Evolutionary conservation across 2,329 filamentous ascomycete species (phyloP).

Genomic region (Neopestalotiopsis sp.): DNA sequence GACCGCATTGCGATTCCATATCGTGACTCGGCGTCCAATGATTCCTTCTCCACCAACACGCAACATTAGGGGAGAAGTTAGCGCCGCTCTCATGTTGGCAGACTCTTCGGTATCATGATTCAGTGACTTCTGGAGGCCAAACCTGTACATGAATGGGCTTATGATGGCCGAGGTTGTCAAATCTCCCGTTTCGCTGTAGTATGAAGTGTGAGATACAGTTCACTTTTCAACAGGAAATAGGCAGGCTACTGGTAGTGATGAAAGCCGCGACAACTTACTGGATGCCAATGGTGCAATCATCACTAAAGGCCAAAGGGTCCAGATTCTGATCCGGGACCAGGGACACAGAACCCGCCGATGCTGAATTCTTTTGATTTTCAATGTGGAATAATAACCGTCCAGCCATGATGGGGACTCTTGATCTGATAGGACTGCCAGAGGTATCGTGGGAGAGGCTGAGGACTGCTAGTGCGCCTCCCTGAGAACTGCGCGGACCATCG

Average conservation of each 20-base stretch:
- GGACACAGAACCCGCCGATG: constrained; percentile 47
- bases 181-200: constrained; percentile 46
- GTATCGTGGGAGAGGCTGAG: constrained; percentile 33
- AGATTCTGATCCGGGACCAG: constrained; percentile 38
- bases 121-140: constrained; percentile 33
- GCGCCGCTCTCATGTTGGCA: constrained; percentile 20
- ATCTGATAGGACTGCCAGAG: constrained; percentile 23
- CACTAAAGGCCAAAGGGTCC: constrained; percentile 22
- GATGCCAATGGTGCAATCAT: constrained; percentile 44
- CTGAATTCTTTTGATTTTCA: constrained; percentile 37
- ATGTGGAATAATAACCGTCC: constrained; percentile 47
- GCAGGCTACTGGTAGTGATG: neutral
- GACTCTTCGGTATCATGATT: constrained; percentile 35
- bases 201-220: neutral
- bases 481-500: constrained; percentile 44
- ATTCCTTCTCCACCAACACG: constrained; percentile 51
- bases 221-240: neutral
- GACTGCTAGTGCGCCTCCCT: constrained; percentile 52
- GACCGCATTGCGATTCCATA: constrained; percentile 33
- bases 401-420: constrained; percentile 21
- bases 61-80: constrained; percentile 46
- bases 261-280: constrained; percentile 39
- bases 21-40: constrained; percentile 52
- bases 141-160: constrained; percentile 47
- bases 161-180: constrained; percentile 44